Evolutionary conservation across 2,329 filamentous ascomycete genomes (phyloP), one percentile per base, ranked within the genome.

Genomic region (Coniosporium tulheliwenetii): DNA sequence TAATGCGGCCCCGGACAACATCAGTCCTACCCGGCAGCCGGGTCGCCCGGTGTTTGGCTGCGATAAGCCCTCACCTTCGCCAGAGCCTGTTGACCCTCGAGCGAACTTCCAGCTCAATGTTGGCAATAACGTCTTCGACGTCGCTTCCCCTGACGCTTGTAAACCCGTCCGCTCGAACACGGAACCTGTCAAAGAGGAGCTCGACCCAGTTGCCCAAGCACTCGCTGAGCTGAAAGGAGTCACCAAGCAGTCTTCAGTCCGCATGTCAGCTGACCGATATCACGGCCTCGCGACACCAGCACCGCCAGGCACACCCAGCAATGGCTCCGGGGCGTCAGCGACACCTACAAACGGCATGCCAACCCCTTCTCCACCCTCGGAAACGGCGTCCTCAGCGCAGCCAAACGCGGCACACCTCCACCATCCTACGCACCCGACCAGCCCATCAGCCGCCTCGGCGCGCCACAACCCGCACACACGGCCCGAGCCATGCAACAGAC

Each of bases 221-320:
- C 70, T 98, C 7, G 91, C 89, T 9, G 89, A 98, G 53, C 70
- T 98, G 31, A 96, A 93, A 63, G 85, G 81, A 1, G 81, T 87
- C 4, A 73, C 70, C 12, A 96, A 96, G 61, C 81, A 87, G 50
- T 75, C 85, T 5, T 79, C 79, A 3, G 70, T 75, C 38, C 77
- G 93, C n/a, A 77, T 94, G 44, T 93, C 91, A n/a, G 91, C 87
- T 13, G 93, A 98, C 58, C 79, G 84, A 45, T 95, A 94, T 60
- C 85, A 93, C 54, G 89, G 91, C n/a, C 80, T 98, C 46, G 68
- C 83, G 10, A 94, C 89, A 1, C 89, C 91, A 5, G 78, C 72
- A 5, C 65, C 65, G 40, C 55, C 60, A 30, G 59, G 52, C n/a
- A 59, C 62, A 38, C 58, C 62, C 16, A 44, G 52, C 37, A 40